phyloP scores from a whole-genome alignment of 139 green algal genomes.

The Chlorella sp. region DNA sequence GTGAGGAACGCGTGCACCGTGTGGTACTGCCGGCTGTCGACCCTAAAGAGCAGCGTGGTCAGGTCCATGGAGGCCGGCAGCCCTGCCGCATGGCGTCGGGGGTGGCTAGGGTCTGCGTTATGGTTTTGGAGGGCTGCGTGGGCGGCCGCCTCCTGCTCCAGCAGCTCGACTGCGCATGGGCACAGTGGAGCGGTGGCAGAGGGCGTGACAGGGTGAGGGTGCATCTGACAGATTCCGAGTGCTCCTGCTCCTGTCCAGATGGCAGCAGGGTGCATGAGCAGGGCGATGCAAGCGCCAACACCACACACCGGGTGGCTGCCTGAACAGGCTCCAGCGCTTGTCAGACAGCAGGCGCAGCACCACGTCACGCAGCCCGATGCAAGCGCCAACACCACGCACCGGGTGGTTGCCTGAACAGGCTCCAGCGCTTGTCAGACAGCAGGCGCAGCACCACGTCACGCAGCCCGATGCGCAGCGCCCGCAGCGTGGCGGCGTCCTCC shows the following conservation, averaged over 20 bases:
- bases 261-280: neutral
- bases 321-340: conserved; percentile 2
- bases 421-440: conserved; percentile 52
- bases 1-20: conserved; percentile 56
- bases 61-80: conserved; percentile 44
- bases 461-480: conserved; percentile 62
- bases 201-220: too few species aligned
- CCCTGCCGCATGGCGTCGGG: neutral
- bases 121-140: too few species aligned
- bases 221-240: too few species aligned
- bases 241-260: neutral
- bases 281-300: neutral
- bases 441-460: conserved; percentile 47
- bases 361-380: conserved; percentile 60
- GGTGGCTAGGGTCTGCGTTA: too few species aligned
- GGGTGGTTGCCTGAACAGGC: conserved; percentile 30
- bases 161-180: too few species aligned
- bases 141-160: too few species aligned
- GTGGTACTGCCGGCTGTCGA: conserved; percentile 55
- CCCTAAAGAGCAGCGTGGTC: conserved; percentile 54
- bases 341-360: conserved; percentile 46
- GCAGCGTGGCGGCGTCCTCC: conserved; percentile 47
- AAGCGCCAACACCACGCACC: conserved; percentile 43
- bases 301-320: neutral
- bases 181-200: neutral